These are phyloP conservation scores for Fraxinus greggii DNA, from an alignment of 305 asterid genomes.

Conservation along the genomic window DNA sequence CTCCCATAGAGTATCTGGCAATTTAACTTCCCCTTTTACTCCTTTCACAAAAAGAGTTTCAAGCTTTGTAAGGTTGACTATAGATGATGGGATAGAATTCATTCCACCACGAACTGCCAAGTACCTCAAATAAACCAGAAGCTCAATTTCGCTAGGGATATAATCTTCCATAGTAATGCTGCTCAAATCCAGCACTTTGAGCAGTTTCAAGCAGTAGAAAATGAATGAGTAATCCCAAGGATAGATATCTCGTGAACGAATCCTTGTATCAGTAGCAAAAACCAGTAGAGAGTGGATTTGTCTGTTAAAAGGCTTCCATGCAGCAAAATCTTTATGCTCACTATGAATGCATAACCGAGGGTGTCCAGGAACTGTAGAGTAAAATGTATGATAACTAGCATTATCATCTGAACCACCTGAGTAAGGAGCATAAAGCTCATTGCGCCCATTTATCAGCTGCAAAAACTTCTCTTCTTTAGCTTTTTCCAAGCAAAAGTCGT, in stretches of 20 bases:
- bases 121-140: slow-evolving; percentile 14
- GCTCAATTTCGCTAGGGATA: not conserved
- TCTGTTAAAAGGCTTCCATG: not conserved
- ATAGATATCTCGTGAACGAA: not conserved
- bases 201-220: not conserved
- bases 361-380: not conserved
- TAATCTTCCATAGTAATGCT: not conserved
- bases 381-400: not conserved
- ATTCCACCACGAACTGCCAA: not conserved
- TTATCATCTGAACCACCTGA: not conserved
- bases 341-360: not conserved
- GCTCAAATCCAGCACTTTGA: slow-evolving; percentile 15
- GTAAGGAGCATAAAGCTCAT: not conserved
- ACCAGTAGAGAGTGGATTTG: not conserved
- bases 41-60: slow-evolving; percentile 18
- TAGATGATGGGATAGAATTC: slow-evolving; percentile 1
- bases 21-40: not conserved
- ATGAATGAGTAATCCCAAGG: not conserved
- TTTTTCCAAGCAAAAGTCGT: slow-evolving; percentile 14
- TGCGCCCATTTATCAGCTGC: not conserved
- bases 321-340: not conserved
- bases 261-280: not conserved
- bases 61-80: slow-evolving; percentile 5
- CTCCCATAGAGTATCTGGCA: slow-evolving; percentile 20
- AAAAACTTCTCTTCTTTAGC: slow-evolving; percentile 22